phyloP scores from a whole-genome alignment of 2,329 filamentous ascomycete species.

The Shiraia sp. region DNA sequence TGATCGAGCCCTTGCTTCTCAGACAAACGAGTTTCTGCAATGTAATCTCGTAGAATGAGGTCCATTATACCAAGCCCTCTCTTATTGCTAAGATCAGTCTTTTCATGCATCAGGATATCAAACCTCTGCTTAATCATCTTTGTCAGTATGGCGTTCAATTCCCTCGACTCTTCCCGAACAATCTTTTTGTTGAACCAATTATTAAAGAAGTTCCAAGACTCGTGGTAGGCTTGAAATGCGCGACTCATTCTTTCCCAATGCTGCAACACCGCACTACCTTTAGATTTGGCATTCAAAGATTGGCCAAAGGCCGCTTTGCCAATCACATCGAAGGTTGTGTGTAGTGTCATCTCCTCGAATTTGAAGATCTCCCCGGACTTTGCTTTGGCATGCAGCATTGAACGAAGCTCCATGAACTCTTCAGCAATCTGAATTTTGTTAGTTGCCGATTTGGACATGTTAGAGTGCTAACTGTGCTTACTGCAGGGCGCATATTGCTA shows the following conservation, averaged over 20 bases:
- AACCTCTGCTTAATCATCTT: slow-evolving; percentile 45
- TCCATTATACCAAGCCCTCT: slow-evolving; percentile 43
- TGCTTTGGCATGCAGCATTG: slow-evolving; percentile 23
- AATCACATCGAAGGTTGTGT: slow-evolving; percentile 35
- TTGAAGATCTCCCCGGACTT: slow-evolving; percentile 25
- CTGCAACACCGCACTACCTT: slow-evolving; percentile 20
- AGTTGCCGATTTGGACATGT: not conserved
- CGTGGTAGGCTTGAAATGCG: slow-evolving; percentile 10
- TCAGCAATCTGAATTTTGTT: slow-evolving; percentile 25
- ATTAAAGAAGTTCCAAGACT: slow-evolving; percentile 25
- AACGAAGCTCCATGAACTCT: slow-evolving; percentile 37
- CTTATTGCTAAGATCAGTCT: slow-evolving; percentile 42
- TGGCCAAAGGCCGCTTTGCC: slow-evolving; percentile 27
- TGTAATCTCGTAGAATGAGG: slow-evolving; percentile 33
- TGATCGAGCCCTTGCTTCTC: slow-evolving; percentile 29
- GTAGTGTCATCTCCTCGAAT: slow-evolving; percentile 24
- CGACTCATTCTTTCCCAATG: slow-evolving; percentile 24
- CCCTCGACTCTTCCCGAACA: slow-evolving; percentile 8
- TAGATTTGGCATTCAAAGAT: slow-evolving; percentile 28
- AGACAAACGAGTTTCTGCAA: slow-evolving; percentile 18
- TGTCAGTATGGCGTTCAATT: slow-evolving; percentile 40
- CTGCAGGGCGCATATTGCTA: slow-evolving; percentile 26
- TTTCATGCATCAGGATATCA: slow-evolving; percentile 32
- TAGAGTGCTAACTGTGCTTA: not conserved
- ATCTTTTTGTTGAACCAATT: slow-evolving; percentile 15